Evolutionary conservation across 2,329 filamentous ascomycete genomes (phyloP).

Genomic region (Gnomoniopsis sp.): DNA sequence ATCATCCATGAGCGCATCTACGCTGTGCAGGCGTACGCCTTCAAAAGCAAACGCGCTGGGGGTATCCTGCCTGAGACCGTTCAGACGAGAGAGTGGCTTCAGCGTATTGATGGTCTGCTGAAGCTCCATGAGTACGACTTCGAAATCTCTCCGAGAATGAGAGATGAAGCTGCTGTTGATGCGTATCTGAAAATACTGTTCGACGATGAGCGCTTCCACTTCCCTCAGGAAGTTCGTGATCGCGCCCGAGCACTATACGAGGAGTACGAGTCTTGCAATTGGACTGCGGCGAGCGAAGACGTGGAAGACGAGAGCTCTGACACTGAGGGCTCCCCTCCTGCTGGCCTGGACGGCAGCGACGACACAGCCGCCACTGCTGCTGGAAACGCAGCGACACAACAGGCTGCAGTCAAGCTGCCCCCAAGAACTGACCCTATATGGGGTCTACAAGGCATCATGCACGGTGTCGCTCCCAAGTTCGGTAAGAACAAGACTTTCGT

Average conservation of each 20-base stretch:
- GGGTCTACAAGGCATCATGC: constrained; percentile 28
- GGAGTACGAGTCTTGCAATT: neutral
- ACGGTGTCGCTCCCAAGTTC: constrained; percentile 21
- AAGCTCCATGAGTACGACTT: constrained; percentile 1
- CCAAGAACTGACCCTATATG: constrained; percentile 26
- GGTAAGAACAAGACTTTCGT: neutral
- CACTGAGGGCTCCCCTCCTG: neutral
- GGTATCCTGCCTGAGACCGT: neutral
- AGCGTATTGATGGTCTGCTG: neutral
- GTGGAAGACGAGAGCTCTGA: neutral
- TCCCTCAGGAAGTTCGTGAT: neutral
- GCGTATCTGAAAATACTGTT: neutral
- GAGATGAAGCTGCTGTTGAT: neutral
- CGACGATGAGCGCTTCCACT: neutral
- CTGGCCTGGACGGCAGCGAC: neutral
- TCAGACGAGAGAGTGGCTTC: neutral
- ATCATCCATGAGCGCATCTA: neutral
- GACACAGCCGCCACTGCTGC: neutral
- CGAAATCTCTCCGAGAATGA: neutral
- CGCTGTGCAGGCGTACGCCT: neutral
- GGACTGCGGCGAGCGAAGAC: neutral
- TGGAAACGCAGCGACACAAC: neutral
- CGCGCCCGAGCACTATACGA: constrained; percentile 9
- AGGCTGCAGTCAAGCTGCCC: constrained; percentile 14
- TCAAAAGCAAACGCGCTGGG: neutral